phyloP scores from a whole-genome alignment of 192 early-diverging fungal species.

The Mortierella antarctica region DNA sequence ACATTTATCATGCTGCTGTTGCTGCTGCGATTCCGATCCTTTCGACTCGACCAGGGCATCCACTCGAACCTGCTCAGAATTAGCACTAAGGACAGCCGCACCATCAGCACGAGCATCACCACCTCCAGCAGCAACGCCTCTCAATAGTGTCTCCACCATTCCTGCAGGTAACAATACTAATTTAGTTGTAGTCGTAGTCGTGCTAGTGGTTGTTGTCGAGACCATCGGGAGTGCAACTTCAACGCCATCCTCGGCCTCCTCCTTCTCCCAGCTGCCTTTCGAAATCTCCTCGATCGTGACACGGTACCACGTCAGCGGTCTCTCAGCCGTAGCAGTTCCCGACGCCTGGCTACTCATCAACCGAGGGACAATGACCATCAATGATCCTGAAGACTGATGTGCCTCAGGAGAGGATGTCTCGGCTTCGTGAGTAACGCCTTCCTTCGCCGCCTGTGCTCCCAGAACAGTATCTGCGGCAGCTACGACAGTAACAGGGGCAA shows the following conservation, averaged over 20 bases:
- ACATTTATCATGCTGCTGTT: not conserved
- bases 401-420: no score
- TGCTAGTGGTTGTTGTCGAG: not conserved
- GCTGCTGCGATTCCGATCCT: not conserved
- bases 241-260: not conserved
- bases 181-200: not conserved
- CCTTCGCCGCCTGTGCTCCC: no score
- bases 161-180: not conserved
- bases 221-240: not conserved
- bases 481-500: no score
- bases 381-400: no score
- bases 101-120: not conserved
- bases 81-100: not conserved
- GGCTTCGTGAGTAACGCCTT: no score
- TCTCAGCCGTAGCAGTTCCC: no score
- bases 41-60: not conserved
- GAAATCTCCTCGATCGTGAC: conserved; percentile 11
- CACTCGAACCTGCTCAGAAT: not conserved
- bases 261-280: not conserved
- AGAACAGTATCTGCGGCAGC: no score
- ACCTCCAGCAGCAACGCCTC: not conserved
- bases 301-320: not conserved
- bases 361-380: no score
- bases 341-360: no score
- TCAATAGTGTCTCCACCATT: no score